Evolutionary conservation across 2,329 filamentous ascomycete species (phyloP), one percentile per base, ranked within the genome.

Genomic region (Leptographium lundbergii): DNA sequence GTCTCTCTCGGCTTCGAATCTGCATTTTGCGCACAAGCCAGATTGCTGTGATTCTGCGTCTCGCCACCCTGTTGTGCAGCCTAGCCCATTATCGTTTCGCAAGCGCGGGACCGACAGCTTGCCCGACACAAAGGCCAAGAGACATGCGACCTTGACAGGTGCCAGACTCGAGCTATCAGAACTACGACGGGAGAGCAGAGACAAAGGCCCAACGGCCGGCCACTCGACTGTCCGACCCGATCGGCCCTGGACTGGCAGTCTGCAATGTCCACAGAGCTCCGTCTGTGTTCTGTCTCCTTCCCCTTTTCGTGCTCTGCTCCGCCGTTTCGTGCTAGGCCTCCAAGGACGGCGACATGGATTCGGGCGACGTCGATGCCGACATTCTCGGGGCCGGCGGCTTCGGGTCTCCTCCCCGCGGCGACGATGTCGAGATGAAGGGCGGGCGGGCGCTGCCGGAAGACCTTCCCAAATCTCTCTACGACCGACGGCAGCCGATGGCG

Each of bases 391-490:
- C 54, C 10, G 52, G 59, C 59, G 60, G 60, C 51, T 63, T 62
- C 19, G 62, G 57, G 19, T 62, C 48, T 1, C n/a, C 36, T 27
- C 3, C 47, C 2, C 61, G 54, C 1, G 62, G 63, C 13, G 60
- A 59, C 5, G 45, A 10, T 10, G 45, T n/a, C 19, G 57, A 61
- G 67, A 67, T 73, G 29, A 68, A 69, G 62, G 76, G 74, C 70
- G 74, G 79, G 61, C 75, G 75, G 61, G 65, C 70, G 62, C 82
- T 97, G 56, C 94, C 94, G 48, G 75, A 81, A 65, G 94, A 99
- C 73, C 81, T 99, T 42, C 94, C 94, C 13, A 94, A 82, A 65
- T 96, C 91, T 14, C 81, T 99, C 59, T 87, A 99, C 71, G 94
- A 99, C 75, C 84, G 94, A 61, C 82, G 86, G 66, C 79, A 79